Evolutionary conservation across 2,329 filamentous ascomycete species (phyloP).

Genomic region (Pyricularia sp.): DNA sequence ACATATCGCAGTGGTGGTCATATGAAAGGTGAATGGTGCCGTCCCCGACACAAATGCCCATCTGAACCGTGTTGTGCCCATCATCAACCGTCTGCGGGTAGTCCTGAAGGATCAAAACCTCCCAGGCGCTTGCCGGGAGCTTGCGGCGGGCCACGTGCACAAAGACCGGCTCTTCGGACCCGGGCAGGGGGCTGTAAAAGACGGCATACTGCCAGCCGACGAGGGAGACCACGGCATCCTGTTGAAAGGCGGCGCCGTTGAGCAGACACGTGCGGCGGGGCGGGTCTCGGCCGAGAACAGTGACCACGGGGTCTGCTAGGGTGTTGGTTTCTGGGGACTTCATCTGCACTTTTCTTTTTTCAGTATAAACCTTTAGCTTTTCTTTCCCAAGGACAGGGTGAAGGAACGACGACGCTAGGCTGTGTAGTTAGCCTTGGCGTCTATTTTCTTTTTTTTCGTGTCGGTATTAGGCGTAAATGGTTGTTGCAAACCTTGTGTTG

Average conservation of each 20-base stretch:
- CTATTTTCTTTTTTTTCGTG: background rate
- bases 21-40: constrained; percentile 44
- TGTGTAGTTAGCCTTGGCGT: background rate
- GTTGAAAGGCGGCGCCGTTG: constrained; percentile 40
- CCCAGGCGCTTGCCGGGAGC: constrained; percentile 30
- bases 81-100: constrained; percentile 40
- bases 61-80: constrained; percentile 42
- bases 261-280: constrained; percentile 24
- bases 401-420: background rate
- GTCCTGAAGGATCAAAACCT: constrained; percentile 36
- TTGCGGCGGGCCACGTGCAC: constrained; percentile 35
- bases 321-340: background rate
- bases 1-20: constrained; percentile 37
- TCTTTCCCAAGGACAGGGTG: background rate
- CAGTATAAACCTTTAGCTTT: background rate
- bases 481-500: background rate
- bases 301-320: constrained; percentile 20
- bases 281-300: constrained; percentile 25
- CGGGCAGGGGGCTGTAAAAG: constrained; percentile 24
- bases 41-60: constrained; percentile 38
- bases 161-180: constrained; percentile 23
- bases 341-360: background rate
- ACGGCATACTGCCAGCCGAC: constrained; percentile 38
- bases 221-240: constrained; percentile 34
- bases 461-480: background rate